Conservation (phyloP, 2,329 filamentous ascomycete genomes). For the Mollisiaceae sp. region DNA sequence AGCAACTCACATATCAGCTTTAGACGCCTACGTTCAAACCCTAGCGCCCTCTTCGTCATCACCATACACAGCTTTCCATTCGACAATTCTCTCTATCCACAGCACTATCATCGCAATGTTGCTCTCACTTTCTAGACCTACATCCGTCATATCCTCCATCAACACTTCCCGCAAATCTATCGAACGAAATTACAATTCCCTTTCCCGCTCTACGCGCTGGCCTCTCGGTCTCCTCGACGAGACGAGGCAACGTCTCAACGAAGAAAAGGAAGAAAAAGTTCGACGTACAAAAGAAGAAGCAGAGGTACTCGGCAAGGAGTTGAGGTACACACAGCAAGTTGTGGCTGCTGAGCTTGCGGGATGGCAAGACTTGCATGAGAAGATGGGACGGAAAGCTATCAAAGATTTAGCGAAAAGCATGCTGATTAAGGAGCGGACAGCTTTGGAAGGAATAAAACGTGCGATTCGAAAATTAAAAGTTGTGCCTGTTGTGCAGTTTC, state of each 20-base stretch:
- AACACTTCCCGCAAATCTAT: conserved; percentile 74
- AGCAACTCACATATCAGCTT: conserved; percentile 66
- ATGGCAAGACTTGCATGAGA: conserved; percentile 90
- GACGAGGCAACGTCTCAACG: conserved; percentile 78
- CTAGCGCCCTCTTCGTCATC: conserved; percentile 72
- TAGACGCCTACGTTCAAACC: conserved; percentile 73
- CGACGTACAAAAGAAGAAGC: conserved; percentile 72
- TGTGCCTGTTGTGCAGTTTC: conserved; percentile 14
- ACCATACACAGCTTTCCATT: conserved; percentile 75
- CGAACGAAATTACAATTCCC: conserved; percentile 76
- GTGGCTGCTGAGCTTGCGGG: conserved; percentile 90
- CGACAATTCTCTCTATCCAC: conserved; percentile 78
- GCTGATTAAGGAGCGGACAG: conserved; percentile 79
- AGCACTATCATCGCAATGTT: conserved; percentile 84
- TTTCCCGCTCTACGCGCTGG: conserved; percentile 79
- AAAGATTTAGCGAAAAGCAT: conserved; percentile 77
- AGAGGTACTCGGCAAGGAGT: conserved; percentile 75
- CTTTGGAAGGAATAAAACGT: conserved; percentile 79
- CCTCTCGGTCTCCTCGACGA: conserved; percentile 85
- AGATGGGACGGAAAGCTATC: conserved; percentile 75
- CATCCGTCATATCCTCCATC: conserved; percentile 78
- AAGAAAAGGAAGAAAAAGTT: conserved; percentile 84
- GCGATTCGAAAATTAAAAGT: conserved; percentile 62
- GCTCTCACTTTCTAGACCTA: conserved; percentile 77
- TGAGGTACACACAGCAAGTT: conserved; percentile 91